phyloP scores from a whole-genome alignment of 768 basidiomycete species.

The Filobasidium floriforme region DNA sequence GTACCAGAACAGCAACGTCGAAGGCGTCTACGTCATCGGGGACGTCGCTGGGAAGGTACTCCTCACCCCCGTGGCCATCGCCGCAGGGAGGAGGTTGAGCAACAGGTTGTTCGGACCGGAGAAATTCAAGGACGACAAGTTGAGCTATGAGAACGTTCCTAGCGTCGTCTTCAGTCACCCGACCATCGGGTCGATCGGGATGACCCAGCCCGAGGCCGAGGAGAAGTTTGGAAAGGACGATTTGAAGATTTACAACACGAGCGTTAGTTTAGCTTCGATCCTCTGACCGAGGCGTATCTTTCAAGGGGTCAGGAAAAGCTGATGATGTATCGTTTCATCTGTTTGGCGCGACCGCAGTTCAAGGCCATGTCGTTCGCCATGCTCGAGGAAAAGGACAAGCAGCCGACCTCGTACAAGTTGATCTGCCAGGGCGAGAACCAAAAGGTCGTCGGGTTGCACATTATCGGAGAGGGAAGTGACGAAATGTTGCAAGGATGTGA shows the following conservation, averaged over 20 bases:
- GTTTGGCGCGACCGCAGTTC: slow-evolving; percentile 32
- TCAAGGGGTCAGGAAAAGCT: background rate
- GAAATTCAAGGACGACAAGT: slow-evolving; percentile 76
- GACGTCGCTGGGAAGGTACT: slow-evolving; percentile 88
- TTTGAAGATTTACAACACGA: slow-evolving; percentile 77
- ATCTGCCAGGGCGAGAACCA: slow-evolving; percentile 80
- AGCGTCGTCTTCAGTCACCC: slow-evolving; percentile 97
- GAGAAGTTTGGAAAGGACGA: slow-evolving; percentile 72
- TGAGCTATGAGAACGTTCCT: slow-evolving; percentile 81
- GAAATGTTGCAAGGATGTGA: slow-evolving; percentile 88
- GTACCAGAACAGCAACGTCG: slow-evolving; percentile 71
- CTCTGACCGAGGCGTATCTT: background rate
- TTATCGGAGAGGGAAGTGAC: slow-evolving; percentile 84
- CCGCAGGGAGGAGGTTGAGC: slow-evolving; percentile 78
- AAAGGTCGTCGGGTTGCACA: slow-evolving; percentile 90
- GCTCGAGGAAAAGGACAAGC: slow-evolving; percentile 79
- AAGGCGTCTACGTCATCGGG: slow-evolving; percentile 71
- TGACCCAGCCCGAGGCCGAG: slow-evolving; percentile 84
- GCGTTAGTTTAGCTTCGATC: slow-evolving; percentile 33
- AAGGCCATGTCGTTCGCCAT: slow-evolving; percentile 83
- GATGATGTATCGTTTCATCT: slow-evolving; percentile 7
- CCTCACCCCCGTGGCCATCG: slow-evolving; percentile 94
- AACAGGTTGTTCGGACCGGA: slow-evolving; percentile 85
- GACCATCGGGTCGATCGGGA: slow-evolving; percentile 86
- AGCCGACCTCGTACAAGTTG: slow-evolving; percentile 90